A percentile compares a stretch with the other conserved stretches of the same genome.
These are phyloP conservation scores for Ganoderma leucocontextum DNA, from an alignment of 1,284 basidiomycete species.

Conservation along the genomic window DNA sequence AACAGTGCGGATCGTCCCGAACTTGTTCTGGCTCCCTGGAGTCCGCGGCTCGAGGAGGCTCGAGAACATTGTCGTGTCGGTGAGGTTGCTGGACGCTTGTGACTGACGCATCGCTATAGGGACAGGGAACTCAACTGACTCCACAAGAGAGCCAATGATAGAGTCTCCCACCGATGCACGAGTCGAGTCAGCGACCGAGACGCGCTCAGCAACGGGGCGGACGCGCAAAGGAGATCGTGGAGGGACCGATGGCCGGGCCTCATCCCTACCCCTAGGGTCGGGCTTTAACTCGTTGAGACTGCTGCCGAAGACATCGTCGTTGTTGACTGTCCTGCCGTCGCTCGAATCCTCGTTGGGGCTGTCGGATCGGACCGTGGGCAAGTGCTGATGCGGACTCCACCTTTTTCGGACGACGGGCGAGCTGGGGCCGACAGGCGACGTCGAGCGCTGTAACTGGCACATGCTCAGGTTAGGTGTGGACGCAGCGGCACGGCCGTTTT, in stretches of 20 bases:
- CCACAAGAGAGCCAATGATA: conserved; percentile 39
- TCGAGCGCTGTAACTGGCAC: conserved; percentile 40
- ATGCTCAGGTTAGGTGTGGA: conserved; percentile 68
- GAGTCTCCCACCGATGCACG: conserved; percentile 50
- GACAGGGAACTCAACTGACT: conserved; percentile 35
- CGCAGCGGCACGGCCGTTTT: conserved; percentile 52
- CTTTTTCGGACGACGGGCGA: conserved; percentile 48
- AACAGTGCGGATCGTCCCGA: conserved; percentile 79
- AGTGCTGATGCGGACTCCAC: conserved; percentile 60
- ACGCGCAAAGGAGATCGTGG: conserved; percentile 63
- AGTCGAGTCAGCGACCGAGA: conserved; percentile 51
- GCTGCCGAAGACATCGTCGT: conserved; percentile 31
- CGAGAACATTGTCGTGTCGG: conserved; percentile 66
- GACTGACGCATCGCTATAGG: conserved; percentile 43
- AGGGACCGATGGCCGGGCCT: conserved; percentile 52
- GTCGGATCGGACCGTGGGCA: conserved; percentile 62
- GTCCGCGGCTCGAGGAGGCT: conserved; percentile 66
- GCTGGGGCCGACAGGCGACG: conserved; percentile 42
- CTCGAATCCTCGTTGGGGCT: conserved; percentile 49
- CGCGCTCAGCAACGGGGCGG: conserved; percentile 46
- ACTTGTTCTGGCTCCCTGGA: conserved; percentile 57
- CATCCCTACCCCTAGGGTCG: conserved; percentile 38
- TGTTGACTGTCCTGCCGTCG: conserved; percentile 38
- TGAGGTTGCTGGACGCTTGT: conserved; percentile 55
- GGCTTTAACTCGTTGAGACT: conserved; percentile 18